phyloP scores from a whole-genome alignment of 768 basidiomycete species.

The Suillus occidentalis region DNA sequence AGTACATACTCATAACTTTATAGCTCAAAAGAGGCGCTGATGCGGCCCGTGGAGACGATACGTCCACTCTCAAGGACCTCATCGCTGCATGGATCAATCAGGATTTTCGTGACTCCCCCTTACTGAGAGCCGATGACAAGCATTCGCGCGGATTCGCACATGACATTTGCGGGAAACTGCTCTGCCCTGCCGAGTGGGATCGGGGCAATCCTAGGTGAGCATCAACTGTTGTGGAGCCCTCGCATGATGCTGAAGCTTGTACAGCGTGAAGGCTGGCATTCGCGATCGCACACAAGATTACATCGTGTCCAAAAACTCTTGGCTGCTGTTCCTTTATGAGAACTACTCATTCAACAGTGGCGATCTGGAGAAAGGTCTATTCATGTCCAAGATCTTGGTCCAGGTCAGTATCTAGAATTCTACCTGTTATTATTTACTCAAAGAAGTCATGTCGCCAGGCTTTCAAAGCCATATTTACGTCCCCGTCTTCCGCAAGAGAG shows the following conservation, averaged over 20 bases:
- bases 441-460: not conserved
- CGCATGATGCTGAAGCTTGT: not conserved
- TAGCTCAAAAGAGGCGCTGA: not conserved
- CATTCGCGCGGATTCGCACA: not conserved
- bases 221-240: not conserved
- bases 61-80: not conserved
- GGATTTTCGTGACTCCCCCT: too few relatives aligned
- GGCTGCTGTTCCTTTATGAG: slow-evolving; percentile 18
- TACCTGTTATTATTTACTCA: not conserved
- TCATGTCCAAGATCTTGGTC: slow-evolving; percentile 14
- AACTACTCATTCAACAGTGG: not conserved
- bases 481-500: slow-evolving; percentile 13
- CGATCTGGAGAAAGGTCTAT: slow-evolving; percentile 13
- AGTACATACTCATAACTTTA: not conserved
- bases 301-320: slow-evolving; percentile 11
- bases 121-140: not conserved
- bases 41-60: not conserved
- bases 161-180: not conserved
- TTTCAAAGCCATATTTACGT: slow-evolving; percentile 14
- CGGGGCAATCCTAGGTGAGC: not conserved
- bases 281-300: slow-evolving; percentile 9
- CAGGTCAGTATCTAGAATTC: slow-evolving; percentile 9
- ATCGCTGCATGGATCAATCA: not conserved
- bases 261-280: slow-evolving; percentile 3
- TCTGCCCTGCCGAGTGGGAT: not conserved